Conservation (phyloP, 1,139 yeast species). For the Sugiyamaella sp. region DNA sequence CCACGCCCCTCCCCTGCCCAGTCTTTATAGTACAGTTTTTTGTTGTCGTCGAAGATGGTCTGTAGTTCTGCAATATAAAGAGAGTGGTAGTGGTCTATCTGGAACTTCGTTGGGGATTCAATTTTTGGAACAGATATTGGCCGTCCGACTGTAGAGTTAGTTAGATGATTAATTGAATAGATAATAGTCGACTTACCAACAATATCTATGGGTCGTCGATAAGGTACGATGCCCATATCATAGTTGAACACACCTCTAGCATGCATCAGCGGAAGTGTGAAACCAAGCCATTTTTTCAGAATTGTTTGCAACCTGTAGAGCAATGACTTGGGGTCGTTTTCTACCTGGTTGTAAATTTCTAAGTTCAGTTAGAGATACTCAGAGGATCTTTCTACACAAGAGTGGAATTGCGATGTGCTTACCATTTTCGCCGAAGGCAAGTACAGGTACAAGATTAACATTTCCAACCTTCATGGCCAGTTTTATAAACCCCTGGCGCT, state of each 20-base stretch:
- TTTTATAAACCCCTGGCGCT: slow-evolving; percentile 86
- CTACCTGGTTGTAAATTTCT: slow-evolving; percentile 63
- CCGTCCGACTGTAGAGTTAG: slow-evolving; percentile 49
- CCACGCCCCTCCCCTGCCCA: slow-evolving; percentile 22
- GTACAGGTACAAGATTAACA: slow-evolving; percentile 79
- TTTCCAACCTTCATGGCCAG: slow-evolving; percentile 81
- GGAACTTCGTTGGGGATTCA: slow-evolving; percentile 49
- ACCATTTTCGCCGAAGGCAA: slow-evolving; percentile 90
- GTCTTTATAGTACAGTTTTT: slow-evolving; percentile 49
- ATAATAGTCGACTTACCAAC: slow-evolving; percentile 42
- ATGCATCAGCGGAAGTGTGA: slow-evolving; percentile 87
- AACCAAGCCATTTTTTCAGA: slow-evolving; percentile 71
- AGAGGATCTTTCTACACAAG: background rate
- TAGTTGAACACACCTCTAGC: slow-evolving; percentile 93
- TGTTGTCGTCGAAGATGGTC: slow-evolving; percentile 70
- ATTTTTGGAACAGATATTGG: slow-evolving; percentile 72
- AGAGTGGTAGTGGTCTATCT: slow-evolving; percentile 71
- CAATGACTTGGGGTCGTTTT: slow-evolving; percentile 58
- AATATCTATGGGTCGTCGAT: slow-evolving; percentile 74
- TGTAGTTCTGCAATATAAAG: slow-evolving; percentile 69
- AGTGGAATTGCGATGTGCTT: background rate
- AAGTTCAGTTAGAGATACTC: background rate
- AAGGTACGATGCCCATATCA: slow-evolving; percentile 90
- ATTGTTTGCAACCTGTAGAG: slow-evolving; percentile 63
- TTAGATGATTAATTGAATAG: slow-evolving; percentile 1